A percentile compares a stretch with the other conserved stretches of the same genome.
phyloP scores from a whole-genome alignment of 345 rosid genomes.

The Stellera chamaejasme region DNA sequence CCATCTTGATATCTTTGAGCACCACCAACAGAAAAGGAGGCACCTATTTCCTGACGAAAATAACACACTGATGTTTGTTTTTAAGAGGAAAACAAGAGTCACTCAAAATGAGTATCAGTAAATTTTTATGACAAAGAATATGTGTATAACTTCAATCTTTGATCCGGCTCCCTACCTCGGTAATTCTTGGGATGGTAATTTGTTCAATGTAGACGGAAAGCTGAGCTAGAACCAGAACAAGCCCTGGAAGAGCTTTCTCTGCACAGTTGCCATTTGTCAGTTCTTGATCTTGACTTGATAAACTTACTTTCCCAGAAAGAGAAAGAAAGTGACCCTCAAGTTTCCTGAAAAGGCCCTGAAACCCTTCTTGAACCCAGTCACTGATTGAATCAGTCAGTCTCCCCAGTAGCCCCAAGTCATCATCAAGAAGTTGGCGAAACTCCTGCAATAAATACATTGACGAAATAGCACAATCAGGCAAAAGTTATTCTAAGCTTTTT shows the following conservation, averaged over 20 bases:
- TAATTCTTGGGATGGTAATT: slow-evolving; percentile 72
- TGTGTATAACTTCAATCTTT: slow-evolving; percentile 6
- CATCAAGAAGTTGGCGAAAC: slow-evolving; percentile 76
- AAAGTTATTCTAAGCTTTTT: too few species aligned
- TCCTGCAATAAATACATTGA: slow-evolving; percentile 36
- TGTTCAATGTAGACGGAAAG: slow-evolving; percentile 83
- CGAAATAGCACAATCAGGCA: slow-evolving; percentile 2
- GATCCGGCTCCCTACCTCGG: slow-evolving; percentile 59
- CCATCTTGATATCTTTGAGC: slow-evolving; percentile 52
- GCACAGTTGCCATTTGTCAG: slow-evolving; percentile 34
- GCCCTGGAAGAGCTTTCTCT: slow-evolving; percentile 59
- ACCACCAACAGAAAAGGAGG: slow-evolving; percentile 78
- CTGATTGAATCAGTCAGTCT: slow-evolving; percentile 54
- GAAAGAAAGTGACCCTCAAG: slow-evolving; percentile 53
- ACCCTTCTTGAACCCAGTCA: slow-evolving; percentile 91
- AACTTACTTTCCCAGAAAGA: slow-evolving; percentile 72
- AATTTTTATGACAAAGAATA: not conserved
- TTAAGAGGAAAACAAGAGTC: slow-evolving; percentile 1
- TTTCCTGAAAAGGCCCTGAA: slow-evolving; percentile 75
- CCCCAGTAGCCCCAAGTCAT: slow-evolving; percentile 45
- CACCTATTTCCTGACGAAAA: slow-evolving; percentile 65
- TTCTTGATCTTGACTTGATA: slow-evolving; percentile 38
- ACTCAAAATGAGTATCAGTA: not conserved
- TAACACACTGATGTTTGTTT: slow-evolving; percentile 11
- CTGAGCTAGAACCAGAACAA: slow-evolving; percentile 84